Evolutionary conservation across 208 protist species (phyloP).

Genomic region (Leishmania guyanensis): DNA sequence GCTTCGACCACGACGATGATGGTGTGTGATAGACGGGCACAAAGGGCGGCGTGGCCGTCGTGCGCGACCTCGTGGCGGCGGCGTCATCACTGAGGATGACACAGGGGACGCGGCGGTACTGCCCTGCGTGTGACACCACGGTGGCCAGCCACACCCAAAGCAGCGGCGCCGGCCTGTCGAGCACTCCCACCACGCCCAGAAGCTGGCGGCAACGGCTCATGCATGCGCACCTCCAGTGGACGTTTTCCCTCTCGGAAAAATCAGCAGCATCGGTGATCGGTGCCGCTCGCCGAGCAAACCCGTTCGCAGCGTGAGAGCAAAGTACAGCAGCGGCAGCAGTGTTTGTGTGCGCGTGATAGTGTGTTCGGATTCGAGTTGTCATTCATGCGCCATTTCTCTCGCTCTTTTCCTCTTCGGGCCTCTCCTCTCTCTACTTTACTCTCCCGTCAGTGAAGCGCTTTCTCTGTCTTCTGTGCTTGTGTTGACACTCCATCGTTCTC

Average conservation of each 20-base stretch:
- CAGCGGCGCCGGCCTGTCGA: conserved; percentile 18
- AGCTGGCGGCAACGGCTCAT: conserved; percentile 21
- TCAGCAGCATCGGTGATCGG: not conserved
- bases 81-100: conserved; percentile 15
- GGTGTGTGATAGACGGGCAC: not conserved
- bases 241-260: not conserved
- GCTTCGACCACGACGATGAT: not conserved
- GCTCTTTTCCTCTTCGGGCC: not conserved
- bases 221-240: conserved; percentile 10
- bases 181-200: conserved; percentile 18
- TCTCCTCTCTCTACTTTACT: not conserved
- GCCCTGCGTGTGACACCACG: conserved; percentile 18
- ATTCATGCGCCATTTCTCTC: not conserved
- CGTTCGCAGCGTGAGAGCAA: not conserved
- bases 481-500: not conserved
- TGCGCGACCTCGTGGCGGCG: not conserved
- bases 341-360: not conserved
- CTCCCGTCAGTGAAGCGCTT: not conserved
- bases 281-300: not conserved
- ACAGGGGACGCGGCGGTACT: conserved; percentile 11
- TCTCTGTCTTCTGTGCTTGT: not conserved
- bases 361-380: not conserved
- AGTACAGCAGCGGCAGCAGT: not conserved
- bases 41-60: not conserved
- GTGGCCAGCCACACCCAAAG: conserved; percentile 12